phyloP scores from a whole-genome alignment of 805 yeast species.

The Wickerhamomyces sydowiorum region DNA sequence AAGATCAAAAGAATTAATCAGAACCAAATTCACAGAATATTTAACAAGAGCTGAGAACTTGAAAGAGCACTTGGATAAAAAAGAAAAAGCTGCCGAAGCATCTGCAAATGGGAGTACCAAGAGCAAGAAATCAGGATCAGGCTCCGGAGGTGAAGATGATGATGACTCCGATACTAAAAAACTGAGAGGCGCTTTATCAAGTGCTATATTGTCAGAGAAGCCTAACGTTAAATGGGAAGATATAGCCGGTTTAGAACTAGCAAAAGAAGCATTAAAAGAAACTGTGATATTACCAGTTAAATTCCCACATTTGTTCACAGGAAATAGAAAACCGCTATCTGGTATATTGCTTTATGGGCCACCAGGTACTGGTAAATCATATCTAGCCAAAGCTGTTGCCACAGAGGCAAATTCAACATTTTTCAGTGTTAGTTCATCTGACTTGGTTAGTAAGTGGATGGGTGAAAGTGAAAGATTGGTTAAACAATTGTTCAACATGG shows the following conservation, averaged over 20 bases:
- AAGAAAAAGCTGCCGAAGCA: conserved; percentile 33
- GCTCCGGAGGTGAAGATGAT: conserved; percentile 48
- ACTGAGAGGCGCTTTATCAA: conserved; percentile 83
- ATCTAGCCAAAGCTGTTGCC: conserved; percentile 95
- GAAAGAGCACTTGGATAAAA: conserved; percentile 79
- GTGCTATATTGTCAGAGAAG: conserved; percentile 85
- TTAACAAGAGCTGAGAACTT: conserved; percentile 89
- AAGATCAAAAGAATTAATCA: conserved; percentile 80
- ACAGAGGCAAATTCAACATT: conserved; percentile 97
- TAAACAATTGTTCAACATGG: conserved; percentile 91
- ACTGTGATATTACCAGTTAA: conserved; percentile 95
- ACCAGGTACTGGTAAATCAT: conserved; percentile 98
- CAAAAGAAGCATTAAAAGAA: conserved; percentile 94
- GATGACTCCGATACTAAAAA: conserved; percentile 83
- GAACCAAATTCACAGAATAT: conserved; percentile 87
- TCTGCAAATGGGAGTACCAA: conserved; percentile 40
- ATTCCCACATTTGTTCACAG: conserved; percentile 92
- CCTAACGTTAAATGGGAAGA: conserved; percentile 95
- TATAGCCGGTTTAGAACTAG: conserved; percentile 91
- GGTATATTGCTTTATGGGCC: conserved; percentile 89
- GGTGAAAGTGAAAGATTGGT: conserved; percentile 97
- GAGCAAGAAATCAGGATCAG: conserved; percentile 52
- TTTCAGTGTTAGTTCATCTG: conserved; percentile 93
- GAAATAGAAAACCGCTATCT: conserved; percentile 87
- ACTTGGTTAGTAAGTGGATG: conserved; percentile 98